Percentiles rank a stretch among this genome's conserved stretches.
phyloP scores from a whole-genome alignment of 345 rosid genomes.

The Melastoma malabathricum region DNA sequence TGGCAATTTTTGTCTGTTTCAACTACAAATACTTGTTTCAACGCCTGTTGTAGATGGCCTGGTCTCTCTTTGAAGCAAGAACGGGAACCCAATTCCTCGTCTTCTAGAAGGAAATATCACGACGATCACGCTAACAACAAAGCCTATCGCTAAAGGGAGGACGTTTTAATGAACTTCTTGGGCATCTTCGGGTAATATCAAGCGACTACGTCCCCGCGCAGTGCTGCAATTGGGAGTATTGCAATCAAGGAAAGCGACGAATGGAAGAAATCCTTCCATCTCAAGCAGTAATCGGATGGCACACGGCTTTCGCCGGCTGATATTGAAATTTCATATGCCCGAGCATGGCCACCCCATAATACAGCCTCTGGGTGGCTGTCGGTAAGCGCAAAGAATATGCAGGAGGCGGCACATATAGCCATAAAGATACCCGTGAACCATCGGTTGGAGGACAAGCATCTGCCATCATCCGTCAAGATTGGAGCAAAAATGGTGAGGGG shows the following conservation, averaged over 20 bases:
- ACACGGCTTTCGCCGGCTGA: slow-evolving; percentile 28
- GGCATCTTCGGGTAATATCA: slow-evolving; percentile 34
- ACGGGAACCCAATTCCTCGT: slow-evolving; percentile 34
- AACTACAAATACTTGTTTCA: background rate
- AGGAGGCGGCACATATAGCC: slow-evolving; percentile 21
- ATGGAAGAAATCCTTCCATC: slow-evolving; percentile 29
- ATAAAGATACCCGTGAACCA: slow-evolving; percentile 29
- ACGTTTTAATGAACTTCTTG: slow-evolving; percentile 23
- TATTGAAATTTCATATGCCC: slow-evolving; percentile 36
- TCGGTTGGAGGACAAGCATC: slow-evolving; percentile 18
- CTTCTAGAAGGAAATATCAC: slow-evolving; percentile 35
- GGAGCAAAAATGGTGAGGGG: slow-evolving; percentile 45
- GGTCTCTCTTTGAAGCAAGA: slow-evolving; percentile 22
- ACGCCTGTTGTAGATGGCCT: slow-evolving; percentile 17
- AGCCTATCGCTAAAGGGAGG: slow-evolving; percentile 28
- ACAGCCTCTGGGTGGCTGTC: slow-evolving; percentile 26
- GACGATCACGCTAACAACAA: slow-evolving; percentile 21
- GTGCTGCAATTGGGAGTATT: slow-evolving; percentile 28
- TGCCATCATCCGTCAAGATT: slow-evolving; percentile 30
- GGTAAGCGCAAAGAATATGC: slow-evolving; percentile 25
- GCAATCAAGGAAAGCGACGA: slow-evolving; percentile 28
- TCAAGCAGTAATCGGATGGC: slow-evolving; percentile 28
- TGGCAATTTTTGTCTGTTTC: too few relatives aligned
- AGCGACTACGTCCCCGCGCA: slow-evolving; percentile 20
- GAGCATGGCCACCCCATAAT: slow-evolving; percentile 33